Percentiles rank a stretch among this genome's conserved stretches.
These are phyloP conservation scores for Microthlaspi erraticum DNA, from an alignment of 345 rosid species.

Conservation along the genomic window DNA sequence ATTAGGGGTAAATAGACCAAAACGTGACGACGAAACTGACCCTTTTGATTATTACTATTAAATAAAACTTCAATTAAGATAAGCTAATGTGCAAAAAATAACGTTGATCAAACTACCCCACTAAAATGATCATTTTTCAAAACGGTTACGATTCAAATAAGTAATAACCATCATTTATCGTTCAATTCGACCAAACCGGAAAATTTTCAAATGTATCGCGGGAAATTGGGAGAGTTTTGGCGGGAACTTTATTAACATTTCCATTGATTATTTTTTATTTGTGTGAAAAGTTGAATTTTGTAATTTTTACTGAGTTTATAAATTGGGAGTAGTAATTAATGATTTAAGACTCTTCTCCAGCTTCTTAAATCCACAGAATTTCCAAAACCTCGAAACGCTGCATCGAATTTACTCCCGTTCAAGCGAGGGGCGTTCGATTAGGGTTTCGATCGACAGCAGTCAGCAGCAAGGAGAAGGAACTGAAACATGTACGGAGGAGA, in stretches of 20 bases:
- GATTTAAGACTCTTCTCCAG: not conserved
- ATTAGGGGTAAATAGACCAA: not conserved
- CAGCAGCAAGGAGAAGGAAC: not conserved
- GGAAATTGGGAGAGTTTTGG: conserved; percentile 14
- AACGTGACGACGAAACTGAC: conserved; percentile 3
- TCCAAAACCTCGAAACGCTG: not conserved
- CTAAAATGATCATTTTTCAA: too few species aligned
- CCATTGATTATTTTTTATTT: conserved; percentile 1
- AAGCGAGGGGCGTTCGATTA: conserved; percentile 28
- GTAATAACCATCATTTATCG: too few species aligned
- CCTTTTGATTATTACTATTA: not conserved
- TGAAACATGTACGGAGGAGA: conserved; percentile 62
- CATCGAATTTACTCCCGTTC: conserved; percentile 19
- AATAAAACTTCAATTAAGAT: too few species aligned
- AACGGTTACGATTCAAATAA: too few species aligned
- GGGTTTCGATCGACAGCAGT: conserved; percentile 27
- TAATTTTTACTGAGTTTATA: not conserved
- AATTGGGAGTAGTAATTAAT: too few species aligned
- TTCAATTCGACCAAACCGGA: not conserved
- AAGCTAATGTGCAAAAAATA: too few species aligned
- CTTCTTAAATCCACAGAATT: not conserved
- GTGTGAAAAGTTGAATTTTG: not conserved
- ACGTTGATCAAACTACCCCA: too few species aligned
- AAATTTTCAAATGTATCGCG: conserved; percentile 16
- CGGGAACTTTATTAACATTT: not conserved